Evolutionary conservation across 2,329 filamentous ascomycete species (phyloP).

Genomic region (Venturia asperata): DNA sequence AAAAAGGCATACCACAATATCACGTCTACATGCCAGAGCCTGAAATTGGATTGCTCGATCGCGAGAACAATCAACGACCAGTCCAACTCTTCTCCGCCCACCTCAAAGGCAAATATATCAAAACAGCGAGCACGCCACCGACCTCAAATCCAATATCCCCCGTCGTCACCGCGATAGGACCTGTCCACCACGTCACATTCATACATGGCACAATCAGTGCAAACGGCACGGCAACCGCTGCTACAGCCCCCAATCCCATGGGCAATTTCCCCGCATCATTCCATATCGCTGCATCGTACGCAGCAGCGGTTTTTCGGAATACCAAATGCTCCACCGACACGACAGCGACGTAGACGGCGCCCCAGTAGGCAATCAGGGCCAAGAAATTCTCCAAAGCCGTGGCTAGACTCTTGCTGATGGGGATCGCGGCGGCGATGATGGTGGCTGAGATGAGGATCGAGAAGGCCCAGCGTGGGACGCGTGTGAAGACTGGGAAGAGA

Average conservation of each 20-base stretch:
- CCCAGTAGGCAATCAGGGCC: conserved; percentile 28
- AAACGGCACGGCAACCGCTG: conserved; percentile 30
- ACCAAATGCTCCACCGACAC: conserved; percentile 27
- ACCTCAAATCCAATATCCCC: conserved; percentile 9
- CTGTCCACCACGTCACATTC: conserved; percentile 32
- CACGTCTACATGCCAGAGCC: too few relatives aligned
- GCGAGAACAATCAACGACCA: neutral
- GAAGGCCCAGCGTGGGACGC: conserved; percentile 45
- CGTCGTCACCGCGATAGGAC: conserved; percentile 21
- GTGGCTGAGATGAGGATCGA: conserved; percentile 10
- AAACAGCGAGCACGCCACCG: neutral
- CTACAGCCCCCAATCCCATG: conserved; percentile 31
- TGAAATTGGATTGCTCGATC: too few relatives aligned
- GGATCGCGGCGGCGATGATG: conserved; percentile 52
- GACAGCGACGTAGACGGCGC: conserved; percentile 26
- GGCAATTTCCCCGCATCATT: conserved; percentile 26
- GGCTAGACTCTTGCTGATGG: conserved; percentile 51
- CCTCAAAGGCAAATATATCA: neutral
- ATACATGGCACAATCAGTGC: conserved; percentile 31
- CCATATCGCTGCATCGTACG: conserved; percentile 30
- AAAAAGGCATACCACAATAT: too few relatives aligned
- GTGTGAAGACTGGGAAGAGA: conserved; percentile 49
- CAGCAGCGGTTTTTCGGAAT: conserved; percentile 28
- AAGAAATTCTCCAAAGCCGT: conserved; percentile 27
- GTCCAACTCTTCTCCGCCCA: neutral